phyloP scores from a whole-genome alignment of 2,329 filamentous ascomycete genomes.

The Xylaria multiplex region DNA sequence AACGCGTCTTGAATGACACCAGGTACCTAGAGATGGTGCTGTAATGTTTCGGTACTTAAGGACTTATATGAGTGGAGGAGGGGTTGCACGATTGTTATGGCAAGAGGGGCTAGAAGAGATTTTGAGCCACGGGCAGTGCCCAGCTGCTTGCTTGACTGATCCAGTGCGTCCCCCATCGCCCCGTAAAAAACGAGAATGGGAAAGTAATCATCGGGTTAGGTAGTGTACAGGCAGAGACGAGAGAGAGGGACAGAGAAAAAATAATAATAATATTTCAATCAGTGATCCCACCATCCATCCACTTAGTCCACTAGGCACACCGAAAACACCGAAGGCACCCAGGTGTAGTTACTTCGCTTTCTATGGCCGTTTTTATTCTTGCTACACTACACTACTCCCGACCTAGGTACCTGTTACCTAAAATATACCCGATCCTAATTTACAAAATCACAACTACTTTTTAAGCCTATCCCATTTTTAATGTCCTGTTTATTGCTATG shows the following conservation, averaged over 20 bases:
- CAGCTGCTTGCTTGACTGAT: constrained; percentile 15
- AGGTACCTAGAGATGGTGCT: too few relatives aligned
- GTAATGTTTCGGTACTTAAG: constrained; percentile 14
- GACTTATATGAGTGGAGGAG: constrained; percentile 23
- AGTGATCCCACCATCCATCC: constrained; percentile 29
- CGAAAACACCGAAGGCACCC: not conserved
- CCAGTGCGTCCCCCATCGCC: constrained; percentile 22
- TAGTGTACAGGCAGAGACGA: not conserved
- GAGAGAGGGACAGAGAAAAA: not conserved
- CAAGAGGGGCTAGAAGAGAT: constrained; percentile 30
- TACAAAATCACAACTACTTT: too few relatives aligned
- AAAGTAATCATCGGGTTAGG: not conserved
- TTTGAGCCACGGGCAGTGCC: constrained; percentile 22
- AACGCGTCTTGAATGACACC: too few relatives aligned
- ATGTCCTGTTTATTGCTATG: too few relatives aligned
- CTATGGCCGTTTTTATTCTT: not conserved
- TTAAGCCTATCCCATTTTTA: too few relatives aligned
- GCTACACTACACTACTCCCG: not conserved
- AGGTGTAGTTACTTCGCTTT: constrained; percentile 1
- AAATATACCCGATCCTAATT: too few relatives aligned
- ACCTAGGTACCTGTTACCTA: too few relatives aligned
- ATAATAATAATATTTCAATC: constrained; percentile 21
- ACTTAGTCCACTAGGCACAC: constrained; percentile 1
- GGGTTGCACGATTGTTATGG: constrained; percentile 13
- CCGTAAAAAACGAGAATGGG: constrained; percentile 25